Evolutionary conservation across 2,329 filamentous ascomycete species (phyloP), one percentile per base, ranked within the genome.

Genomic region (Gyromitra esculenta): DNA sequence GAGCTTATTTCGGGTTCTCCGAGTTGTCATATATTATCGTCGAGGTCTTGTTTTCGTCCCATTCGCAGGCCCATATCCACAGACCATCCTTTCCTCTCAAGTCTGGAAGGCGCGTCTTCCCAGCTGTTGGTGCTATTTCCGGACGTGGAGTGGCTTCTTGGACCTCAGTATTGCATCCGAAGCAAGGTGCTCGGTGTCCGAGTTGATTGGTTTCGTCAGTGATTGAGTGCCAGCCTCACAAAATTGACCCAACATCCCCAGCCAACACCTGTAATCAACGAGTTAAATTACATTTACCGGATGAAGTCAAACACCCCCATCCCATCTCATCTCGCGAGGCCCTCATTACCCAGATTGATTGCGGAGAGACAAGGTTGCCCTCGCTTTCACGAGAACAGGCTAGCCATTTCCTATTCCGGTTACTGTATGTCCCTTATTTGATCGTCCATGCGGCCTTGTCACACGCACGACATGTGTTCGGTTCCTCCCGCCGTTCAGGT

Each of bases 241-340:
- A 69, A 54, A 64, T 48, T 56, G 48, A 72, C 45, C 57, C 39
- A 75, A 43, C 63, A 66, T 18, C n/a, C 11, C 11, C 52, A 21
- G 43, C 11, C 43, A 45, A 15, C 43, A 52, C 50, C 54, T 70
- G 43, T 6, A 63, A 62, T 54, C 67, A 54, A 31, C 57, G 35
- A 71, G 72, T 75, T 70, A 75, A 65, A 75, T 75, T 75, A 50
- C 66, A 50, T 59, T 52, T 52, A 9, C 50, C 66, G 72, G 66
- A 71, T 68, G 57, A 57, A 68, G 71, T 59, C 70, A 18, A 74
- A 57, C 71, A 62, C 54, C 70, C 25, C 56, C 50, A 69, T 69
- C 72, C 65, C 72, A 75, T 75, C 72, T 75, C 72, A 75, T 75
- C 66, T 71, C 65, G 37, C 39, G 39, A 37, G 45, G 21, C 31